Percentiles rank a stretch among this genome's conserved stretches.
phyloP scores from a whole-genome alignment of 305 asterid genomes.

The Lippia alba region DNA sequence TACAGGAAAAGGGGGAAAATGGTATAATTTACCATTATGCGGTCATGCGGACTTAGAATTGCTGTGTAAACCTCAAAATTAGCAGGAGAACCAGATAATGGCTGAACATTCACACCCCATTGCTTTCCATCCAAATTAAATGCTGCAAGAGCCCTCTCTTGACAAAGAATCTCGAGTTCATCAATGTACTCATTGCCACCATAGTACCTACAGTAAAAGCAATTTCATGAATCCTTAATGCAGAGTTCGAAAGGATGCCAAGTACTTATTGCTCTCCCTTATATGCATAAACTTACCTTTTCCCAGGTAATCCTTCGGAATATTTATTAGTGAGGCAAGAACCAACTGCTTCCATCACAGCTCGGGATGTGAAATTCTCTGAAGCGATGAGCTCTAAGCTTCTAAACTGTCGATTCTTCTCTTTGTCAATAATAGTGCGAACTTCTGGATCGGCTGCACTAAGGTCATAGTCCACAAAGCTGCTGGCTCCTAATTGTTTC shows the following conservation, averaged over 20 bases:
- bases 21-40: slow-evolving; percentile 66
- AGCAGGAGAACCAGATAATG: slow-evolving; percentile 88
- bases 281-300: slow-evolving; percentile 56
- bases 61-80: slow-evolving; percentile 88
- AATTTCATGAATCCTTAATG: not conserved
- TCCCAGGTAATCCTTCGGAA: slow-evolving; percentile 96
- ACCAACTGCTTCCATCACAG: slow-evolving; percentile 99
- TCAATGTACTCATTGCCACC: slow-evolving; percentile 94
- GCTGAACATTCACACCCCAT: slow-evolving; percentile 96
- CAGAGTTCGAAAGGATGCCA: slow-evolving; percentile 23
- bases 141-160: slow-evolving; percentile 88
- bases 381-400: slow-evolving; percentile 96
- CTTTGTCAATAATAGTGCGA: slow-evolving; percentile 67
- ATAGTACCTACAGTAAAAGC: slow-evolving; percentile 64
- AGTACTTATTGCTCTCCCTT: not conserved
- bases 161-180: slow-evolving; percentile 89
- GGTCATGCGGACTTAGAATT: slow-evolving; percentile 77
- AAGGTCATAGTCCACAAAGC: slow-evolving; percentile 66
- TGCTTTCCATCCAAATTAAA: slow-evolving; percentile 72
- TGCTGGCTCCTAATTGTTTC: slow-evolving; percentile 56
- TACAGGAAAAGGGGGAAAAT: slow-evolving; percentile 10
- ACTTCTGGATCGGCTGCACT: slow-evolving; percentile 83
- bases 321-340: slow-evolving; percentile 97
- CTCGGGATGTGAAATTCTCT: slow-evolving; percentile 95
- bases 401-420: slow-evolving; percentile 91